Evolutionary conservation across 352 stramenopile genomes (phyloP).

Genomic region (Blastocystis sp.): DNA sequence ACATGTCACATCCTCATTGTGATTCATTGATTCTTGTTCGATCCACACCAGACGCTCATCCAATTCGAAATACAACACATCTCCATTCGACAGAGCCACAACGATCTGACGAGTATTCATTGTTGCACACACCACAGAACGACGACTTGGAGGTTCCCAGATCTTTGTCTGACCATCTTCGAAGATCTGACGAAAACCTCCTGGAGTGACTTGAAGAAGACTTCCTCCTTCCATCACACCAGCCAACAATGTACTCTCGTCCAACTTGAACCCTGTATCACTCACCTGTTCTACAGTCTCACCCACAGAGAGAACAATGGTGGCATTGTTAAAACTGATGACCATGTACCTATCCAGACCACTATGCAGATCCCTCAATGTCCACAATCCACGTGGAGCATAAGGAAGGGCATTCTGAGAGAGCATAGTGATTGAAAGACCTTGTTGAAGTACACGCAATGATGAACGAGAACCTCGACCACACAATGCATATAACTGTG

Average conservation of each 20-base stretch:
- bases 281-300: conserved; percentile 94
- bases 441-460: conserved; percentile 87
- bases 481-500: conserved; percentile 90
- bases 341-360: conserved; percentile 82
- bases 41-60: conserved; percentile 80
- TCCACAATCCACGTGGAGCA: conserved; percentile 86
- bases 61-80: conserved; percentile 83
- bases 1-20: conserved; percentile 89
- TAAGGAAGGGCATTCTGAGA: conserved; percentile 87
- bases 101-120: conserved; percentile 90
- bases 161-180: conserved; percentile 84
- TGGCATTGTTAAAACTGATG: conserved; percentile 97
- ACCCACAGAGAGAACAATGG: conserved; percentile 88
- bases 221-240: conserved; percentile 84
- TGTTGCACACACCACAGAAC: conserved; percentile 86
- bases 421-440: conserved; percentile 88
- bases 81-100: conserved; percentile 84
- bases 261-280: conserved; percentile 85
- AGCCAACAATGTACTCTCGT: conserved; percentile 86
- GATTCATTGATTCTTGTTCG: conserved; percentile 84
- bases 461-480: conserved; percentile 83
- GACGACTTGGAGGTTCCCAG: conserved; percentile 88
- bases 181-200: conserved; percentile 87
- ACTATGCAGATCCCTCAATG: conserved; percentile 68
- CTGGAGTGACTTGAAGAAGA: conserved; percentile 87